These are phyloP conservation scores for Nephelium lappaceum DNA, from an alignment of 345 rosid genomes.

Conservation along the genomic window DNA sequence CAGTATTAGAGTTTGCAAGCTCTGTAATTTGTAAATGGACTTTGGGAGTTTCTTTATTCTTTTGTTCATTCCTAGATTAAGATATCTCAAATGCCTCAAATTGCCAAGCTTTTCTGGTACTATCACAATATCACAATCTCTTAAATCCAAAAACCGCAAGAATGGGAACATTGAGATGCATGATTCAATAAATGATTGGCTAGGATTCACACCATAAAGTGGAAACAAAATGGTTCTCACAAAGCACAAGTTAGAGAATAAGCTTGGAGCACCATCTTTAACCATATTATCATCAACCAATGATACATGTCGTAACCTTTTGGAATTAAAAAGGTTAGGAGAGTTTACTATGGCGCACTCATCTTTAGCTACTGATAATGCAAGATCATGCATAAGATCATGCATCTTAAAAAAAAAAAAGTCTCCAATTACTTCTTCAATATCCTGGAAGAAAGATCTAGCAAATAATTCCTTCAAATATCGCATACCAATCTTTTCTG, in stretches of 20 bases:
- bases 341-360: neutral
- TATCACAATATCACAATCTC: neutral
- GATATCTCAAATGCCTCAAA: conserved; percentile 29
- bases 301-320: conserved; percentile 8
- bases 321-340: rapidly evolving
- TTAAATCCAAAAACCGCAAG: conserved; percentile 19
- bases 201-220: neutral
- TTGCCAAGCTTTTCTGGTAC: conserved; percentile 18
- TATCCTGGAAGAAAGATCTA: conserved; percentile 29
- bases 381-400: conserved; percentile 35
- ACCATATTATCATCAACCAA: neutral
- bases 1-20: neutral
- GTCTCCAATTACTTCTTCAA: rapidly evolving
- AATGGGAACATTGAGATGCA: conserved; percentile 10
- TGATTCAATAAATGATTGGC: neutral
- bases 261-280: neutral
- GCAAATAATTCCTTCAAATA: conserved; percentile 18
- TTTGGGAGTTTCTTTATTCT: conserved; percentile 14
- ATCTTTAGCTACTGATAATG: neutral
- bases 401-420: neutral
- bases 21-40: conserved; percentile 13
- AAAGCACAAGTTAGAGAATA: neutral
- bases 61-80: neutral
- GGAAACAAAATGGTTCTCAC: conserved; percentile 18
- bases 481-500: conserved; percentile 6